Base-by-base conservation (phyloP, 352 stramenopile genomes). In the Phytopythium oedochilum region DNA sequence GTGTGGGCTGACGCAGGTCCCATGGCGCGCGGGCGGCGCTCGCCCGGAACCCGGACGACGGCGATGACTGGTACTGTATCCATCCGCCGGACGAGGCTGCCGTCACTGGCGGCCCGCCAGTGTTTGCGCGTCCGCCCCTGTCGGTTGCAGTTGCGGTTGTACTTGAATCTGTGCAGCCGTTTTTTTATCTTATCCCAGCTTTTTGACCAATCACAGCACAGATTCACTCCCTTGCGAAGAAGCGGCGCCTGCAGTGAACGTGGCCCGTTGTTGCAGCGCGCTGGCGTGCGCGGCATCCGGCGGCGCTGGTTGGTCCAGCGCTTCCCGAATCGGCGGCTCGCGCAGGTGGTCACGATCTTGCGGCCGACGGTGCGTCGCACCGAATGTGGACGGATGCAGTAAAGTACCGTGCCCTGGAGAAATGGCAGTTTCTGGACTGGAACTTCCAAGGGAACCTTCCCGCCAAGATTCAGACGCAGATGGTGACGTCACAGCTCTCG, bases 121-220 rank as follows among this genome's bases (percentile, higher is more conserved):
- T 42, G 36, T 42, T 42, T 42, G 36, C 36, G 18, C 36, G 18
- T 42, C 22, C 6, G 8, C 2, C n/a, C n/a, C n/a, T n/a, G n/a
- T n/a, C n/a, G 14, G 36, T 17, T 14, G 8, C 39, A 26, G 39
- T 18, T 20, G 17, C 46, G 35, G 31, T 53, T 53, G 47, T 43
- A 53, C 47, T 53, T 53, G 47, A 53, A 39, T 43, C 29, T 39
- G 18, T 20, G 26, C 14, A 12, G 47, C 31, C 17, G 47, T 36
- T 43, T 36, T 11, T 36, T 42, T 17, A 11, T 42, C 36, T 42
- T 42, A 23, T 42, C 22, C 36, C 10, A 5, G 17, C 11, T 35
- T 51, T 32, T 35, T 17, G 18, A 26, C 20, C 29, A 42, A 25
- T 42, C 46, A 6, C 0, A 8, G 40, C 20, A 10, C 23, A 42